Conservation (phyloP, 352 stramenopile species). For the Pythium brassicae region DNA sequence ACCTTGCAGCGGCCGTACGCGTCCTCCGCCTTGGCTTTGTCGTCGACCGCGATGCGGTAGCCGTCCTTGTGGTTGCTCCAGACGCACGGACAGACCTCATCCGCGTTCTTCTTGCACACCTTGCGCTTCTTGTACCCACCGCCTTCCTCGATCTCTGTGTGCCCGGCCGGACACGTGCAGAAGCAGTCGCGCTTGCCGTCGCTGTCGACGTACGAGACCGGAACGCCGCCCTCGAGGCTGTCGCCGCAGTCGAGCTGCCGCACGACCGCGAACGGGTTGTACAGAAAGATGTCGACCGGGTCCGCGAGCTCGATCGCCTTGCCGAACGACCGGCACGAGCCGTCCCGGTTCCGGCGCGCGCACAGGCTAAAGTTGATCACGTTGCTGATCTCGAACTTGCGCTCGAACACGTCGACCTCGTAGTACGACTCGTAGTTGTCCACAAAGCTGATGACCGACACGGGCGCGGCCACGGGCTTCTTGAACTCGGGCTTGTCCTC, state of each 20-base stretch:
- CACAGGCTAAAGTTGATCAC: conserved; percentile 19
- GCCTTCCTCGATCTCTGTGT: conserved; percentile 15
- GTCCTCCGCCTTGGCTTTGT: conserved; percentile 11
- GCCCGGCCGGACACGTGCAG: conserved; percentile 44
- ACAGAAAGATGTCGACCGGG: conserved; percentile 48
- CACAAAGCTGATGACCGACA: conserved; percentile 14
- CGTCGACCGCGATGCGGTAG: conserved; percentile 10
- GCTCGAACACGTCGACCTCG: conserved; percentile 11
- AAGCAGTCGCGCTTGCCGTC: conserved; percentile 42
- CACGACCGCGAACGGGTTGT: conserved; percentile 51
- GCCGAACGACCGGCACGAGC: conserved; percentile 18
- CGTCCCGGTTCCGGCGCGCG: conserved; percentile 8
- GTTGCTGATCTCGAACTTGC: conserved; percentile 9
- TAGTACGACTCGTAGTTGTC: conserved; percentile 10
- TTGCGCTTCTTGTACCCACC: conserved; percentile 8
- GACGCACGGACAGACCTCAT: conserved; percentile 35
- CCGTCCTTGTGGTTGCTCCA: conserved; percentile 30
- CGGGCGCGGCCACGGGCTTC: background rate
- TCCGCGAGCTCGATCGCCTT: conserved; percentile 33
- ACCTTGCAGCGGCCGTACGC: conserved; percentile 26
- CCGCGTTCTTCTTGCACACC: conserved; percentile 21
- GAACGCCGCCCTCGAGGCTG: conserved; percentile 30
- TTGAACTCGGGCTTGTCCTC: background rate
- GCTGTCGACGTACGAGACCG: conserved; percentile 38
- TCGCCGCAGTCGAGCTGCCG: conserved; percentile 30